Evolutionary conservation across 495 filamentous ascomycete species (phyloP).

Genomic region (Gamarada debralockiae): DNA sequence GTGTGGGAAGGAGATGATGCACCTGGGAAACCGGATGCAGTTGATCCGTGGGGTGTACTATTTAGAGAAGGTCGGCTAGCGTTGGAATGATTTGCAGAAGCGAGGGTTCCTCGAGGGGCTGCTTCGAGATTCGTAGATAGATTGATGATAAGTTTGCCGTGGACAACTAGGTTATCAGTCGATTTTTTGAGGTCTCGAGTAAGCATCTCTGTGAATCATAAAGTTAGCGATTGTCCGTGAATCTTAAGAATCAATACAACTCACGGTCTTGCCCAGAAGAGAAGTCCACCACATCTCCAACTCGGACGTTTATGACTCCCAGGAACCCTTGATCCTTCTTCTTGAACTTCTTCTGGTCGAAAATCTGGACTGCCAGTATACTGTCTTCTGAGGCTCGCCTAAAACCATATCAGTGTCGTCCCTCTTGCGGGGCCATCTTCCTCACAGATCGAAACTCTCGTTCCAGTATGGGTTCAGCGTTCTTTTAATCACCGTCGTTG

Average conservation of each 20-base stretch:
- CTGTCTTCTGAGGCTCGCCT: slow-evolving; percentile 89
- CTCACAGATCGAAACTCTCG: slow-evolving; percentile 95
- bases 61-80: slow-evolving; percentile 20
- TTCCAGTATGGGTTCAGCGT: slow-evolving; percentile 99
- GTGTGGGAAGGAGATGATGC: slow-evolving; percentile 15
- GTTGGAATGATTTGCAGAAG: slow-evolving; percentile 14
- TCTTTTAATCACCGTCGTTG: slow-evolving; percentile 92
- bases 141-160: slow-evolving; percentile 95
- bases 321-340: slow-evolving; percentile 99
- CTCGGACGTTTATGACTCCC: slow-evolving; percentile 93
- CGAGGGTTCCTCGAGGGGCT: slow-evolving; percentile 10
- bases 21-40: slow-evolving; percentile 14
- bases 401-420: slow-evolving; percentile 24
- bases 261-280: slow-evolving; percentile 87
- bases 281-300: slow-evolving; percentile 89
- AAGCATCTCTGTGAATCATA: slow-evolving; percentile 66
- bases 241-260: slow-evolving; percentile 29
- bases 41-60: slow-evolving; percentile 19
- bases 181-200: slow-evolving; percentile 98
- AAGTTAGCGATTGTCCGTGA: slow-evolving; percentile 5
- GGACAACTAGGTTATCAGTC: slow-evolving; percentile 94
- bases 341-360: slow-evolving; percentile 99
- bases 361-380: slow-evolving; percentile 95
- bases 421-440: slow-evolving; percentile 7
- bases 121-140: slow-evolving; percentile 77